phyloP scores from a whole-genome alignment of 1,284 basidiomycete genomes.

The Boletus nobilissimus region DNA sequence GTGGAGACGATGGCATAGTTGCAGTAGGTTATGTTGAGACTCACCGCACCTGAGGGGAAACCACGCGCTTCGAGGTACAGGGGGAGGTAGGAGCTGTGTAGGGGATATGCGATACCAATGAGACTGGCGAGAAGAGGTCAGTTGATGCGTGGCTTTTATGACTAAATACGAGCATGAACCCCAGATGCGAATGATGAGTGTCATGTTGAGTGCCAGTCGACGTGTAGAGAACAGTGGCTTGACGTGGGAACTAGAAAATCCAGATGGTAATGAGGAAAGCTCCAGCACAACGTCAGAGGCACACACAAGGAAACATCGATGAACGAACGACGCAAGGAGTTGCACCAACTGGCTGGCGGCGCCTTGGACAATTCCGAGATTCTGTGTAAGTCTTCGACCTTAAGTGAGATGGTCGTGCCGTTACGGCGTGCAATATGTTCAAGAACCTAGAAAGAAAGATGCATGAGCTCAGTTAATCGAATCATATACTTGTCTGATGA shows the following conservation, averaged over 20 bases:
- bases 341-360: constrained; percentile 36
- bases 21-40: constrained; percentile 54
- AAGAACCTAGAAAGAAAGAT: constrained; percentile 50
- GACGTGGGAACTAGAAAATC: constrained; percentile 54
- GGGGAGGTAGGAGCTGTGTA: constrained; percentile 64
- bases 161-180: constrained; percentile 41
- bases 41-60: constrained; percentile 43
- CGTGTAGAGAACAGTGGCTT: constrained; percentile 62
- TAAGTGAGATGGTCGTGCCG: constrained; percentile 57
- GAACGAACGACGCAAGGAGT: constrained; percentile 53
- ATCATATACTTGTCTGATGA: neutral
- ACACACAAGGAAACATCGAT: constrained; percentile 55
- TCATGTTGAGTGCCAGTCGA: constrained; percentile 62
- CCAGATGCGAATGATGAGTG: constrained; percentile 64
- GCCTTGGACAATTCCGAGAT: constrained; percentile 37
- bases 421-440: constrained; percentile 64
- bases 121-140: constrained; percentile 43
- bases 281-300: neutral
- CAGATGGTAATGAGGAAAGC: neutral
- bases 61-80: constrained; percentile 60
- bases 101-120: constrained; percentile 70
- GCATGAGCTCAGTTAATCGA: neutral
- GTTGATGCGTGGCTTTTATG: neutral
- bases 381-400: constrained; percentile 56
- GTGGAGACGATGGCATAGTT: constrained; percentile 62